Percentiles rank a stretch among this genome's conserved stretches.
Conservation (phyloP, 2,329 filamentous ascomycete species). For the Xylariaceae sp. region DNA sequence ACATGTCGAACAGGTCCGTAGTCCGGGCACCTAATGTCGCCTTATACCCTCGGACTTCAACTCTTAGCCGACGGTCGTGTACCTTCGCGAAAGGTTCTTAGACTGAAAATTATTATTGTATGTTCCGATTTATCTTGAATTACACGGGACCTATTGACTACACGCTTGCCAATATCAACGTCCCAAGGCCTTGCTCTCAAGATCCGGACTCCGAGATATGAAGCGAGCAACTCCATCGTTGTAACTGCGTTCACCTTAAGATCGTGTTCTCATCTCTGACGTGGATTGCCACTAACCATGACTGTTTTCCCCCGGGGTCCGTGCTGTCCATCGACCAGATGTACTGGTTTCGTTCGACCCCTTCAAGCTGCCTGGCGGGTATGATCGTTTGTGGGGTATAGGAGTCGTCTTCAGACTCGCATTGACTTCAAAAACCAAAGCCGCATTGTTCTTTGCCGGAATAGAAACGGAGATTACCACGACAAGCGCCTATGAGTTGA, state of each 20-base stretch:
- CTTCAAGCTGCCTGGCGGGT: not conserved
- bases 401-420: not conserved
- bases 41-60: no score
- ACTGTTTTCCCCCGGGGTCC: not conserved
- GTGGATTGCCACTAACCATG: not conserved
- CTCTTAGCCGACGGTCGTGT: no score
- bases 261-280: not conserved
- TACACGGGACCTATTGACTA: not conserved
- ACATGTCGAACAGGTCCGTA: no score
- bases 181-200: not conserved
- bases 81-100: no score
- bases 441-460: not conserved
- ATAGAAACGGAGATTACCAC: not conserved
- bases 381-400: not conserved
- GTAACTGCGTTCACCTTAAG: not conserved
- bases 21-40: no score
- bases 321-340: not conserved
- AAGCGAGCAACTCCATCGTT: not conserved
- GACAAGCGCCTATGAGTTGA: slow-evolving; percentile 52
- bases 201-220: not conserved
- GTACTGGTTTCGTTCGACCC: not conserved
- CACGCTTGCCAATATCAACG: not conserved
- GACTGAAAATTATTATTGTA: not conserved
- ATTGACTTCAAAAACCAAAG: not conserved
- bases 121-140: not conserved